A percentile compares a stretch with the other conserved stretches of the same genome.
Conservation (phyloP, 2,329 filamentous ascomycete species). For the Alternaria arbusti region DNA sequence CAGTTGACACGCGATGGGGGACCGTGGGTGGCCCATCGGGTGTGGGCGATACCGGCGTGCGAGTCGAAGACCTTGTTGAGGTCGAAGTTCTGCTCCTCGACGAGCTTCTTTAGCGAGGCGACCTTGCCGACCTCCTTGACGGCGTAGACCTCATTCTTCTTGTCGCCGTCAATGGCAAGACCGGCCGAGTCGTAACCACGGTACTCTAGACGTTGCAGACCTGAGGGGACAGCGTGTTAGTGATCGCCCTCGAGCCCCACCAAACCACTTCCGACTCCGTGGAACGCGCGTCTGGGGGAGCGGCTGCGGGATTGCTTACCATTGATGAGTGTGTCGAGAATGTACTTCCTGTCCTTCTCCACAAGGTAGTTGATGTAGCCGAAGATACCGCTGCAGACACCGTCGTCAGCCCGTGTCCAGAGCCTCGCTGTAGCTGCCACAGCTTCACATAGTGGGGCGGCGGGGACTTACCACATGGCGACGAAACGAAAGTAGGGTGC, state of each 20-base stretch:
- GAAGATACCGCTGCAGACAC: slow-evolving; percentile 79
- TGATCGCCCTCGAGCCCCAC: slow-evolving; percentile 16
- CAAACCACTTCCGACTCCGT: background rate
- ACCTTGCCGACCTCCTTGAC: slow-evolving; percentile 99
- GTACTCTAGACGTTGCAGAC: slow-evolving; percentile 95
- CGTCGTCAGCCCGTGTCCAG: slow-evolving; percentile 20
- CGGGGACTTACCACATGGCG: slow-evolving; percentile 48
- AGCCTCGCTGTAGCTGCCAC: background rate
- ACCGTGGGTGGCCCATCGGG: slow-evolving; percentile 97
- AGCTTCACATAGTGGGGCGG: slow-evolving; percentile 27
- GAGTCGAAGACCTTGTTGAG: slow-evolving; percentile 94
- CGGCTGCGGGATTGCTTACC: slow-evolving; percentile 63
- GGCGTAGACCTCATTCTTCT: slow-evolving; percentile 96
- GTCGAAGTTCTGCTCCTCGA: slow-evolving; percentile 82
- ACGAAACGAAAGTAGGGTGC: slow-evolving; percentile 33
- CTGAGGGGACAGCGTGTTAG: slow-evolving; percentile 56
- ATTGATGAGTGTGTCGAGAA: slow-evolving; percentile 95
- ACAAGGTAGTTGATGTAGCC: slow-evolving; percentile 99
- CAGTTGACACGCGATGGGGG: slow-evolving; percentile 93
- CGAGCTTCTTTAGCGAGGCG: slow-evolving; percentile 91
- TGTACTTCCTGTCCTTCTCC: slow-evolving; percentile 97
- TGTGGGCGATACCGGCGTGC: slow-evolving; percentile 98
- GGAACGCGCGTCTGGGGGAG: slow-evolving; percentile 9
- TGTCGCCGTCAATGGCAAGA: slow-evolving; percentile 94
- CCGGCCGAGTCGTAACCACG: slow-evolving; percentile 98